Percentiles rank a stretch among this genome's conserved stretches.
These are phyloP conservation scores for Suillus tomentosus DNA, from an alignment of 768 basidiomycete species.

Conservation along the genomic window DNA sequence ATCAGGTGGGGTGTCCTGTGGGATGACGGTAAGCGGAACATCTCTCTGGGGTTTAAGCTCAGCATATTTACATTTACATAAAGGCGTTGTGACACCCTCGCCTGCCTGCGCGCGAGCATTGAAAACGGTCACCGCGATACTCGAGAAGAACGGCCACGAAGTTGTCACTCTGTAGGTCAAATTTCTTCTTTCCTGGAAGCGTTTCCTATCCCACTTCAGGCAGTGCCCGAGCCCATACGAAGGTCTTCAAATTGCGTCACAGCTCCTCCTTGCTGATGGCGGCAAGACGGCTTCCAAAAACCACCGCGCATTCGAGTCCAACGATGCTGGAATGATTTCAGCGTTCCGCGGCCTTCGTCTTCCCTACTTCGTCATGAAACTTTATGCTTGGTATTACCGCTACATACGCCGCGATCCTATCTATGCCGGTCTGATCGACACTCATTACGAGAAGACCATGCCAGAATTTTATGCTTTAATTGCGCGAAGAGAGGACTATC, in stretches of 20 bases:
- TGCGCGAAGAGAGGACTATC: slow-evolving; percentile 44
- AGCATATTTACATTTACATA: neutral
- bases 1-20: slow-evolving; percentile 66
- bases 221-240: slow-evolving; percentile 50
- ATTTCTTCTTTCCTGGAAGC: neutral
- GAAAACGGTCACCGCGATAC: slow-evolving; percentile 42
- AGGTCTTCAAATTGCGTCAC: slow-evolving; percentile 52
- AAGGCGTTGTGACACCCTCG: slow-evolving; percentile 59
- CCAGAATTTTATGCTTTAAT: slow-evolving; percentile 53
- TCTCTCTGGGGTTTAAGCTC: neutral
- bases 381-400: slow-evolving; percentile 54
- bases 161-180: slow-evolving; percentile 53
- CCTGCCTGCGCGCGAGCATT: slow-evolving; percentile 63
- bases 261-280: slow-evolving; percentile 54
- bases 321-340: slow-evolving; percentile 49
- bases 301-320: slow-evolving; percentile 44
- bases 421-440: slow-evolving; percentile 56
- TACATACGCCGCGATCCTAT: slow-evolving; percentile 52
- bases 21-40: slow-evolving; percentile 51
- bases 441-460: slow-evolving; percentile 49
- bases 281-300: slow-evolving; percentile 39
- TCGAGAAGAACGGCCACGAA: slow-evolving; percentile 50
- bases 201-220: slow-evolving; percentile 10
- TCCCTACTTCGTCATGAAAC: slow-evolving; percentile 45
- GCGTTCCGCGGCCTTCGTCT: slow-evolving; percentile 43